Percentiles rank a stretch among this genome's conserved stretches.
Conservation (phyloP, 768 basidiomycete species). For the Boletus sensibilis region DNA sequence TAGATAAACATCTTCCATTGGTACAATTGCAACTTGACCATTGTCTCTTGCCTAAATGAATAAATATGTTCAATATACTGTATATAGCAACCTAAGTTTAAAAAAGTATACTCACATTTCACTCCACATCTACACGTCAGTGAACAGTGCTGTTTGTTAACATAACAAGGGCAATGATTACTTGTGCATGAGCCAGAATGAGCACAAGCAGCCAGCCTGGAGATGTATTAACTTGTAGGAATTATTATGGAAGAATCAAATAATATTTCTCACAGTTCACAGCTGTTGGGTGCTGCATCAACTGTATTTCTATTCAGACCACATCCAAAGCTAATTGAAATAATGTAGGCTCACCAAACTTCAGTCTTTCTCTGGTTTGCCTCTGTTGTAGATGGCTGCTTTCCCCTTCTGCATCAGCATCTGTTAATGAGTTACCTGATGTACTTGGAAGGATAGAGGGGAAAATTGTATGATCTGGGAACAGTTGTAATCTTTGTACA, state of each 20-base stretch:
- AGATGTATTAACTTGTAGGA: neutral
- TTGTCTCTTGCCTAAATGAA: slow-evolving; percentile 14
- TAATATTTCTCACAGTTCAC: slow-evolving; percentile 15
- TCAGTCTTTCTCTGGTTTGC: neutral
- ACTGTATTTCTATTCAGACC: slow-evolving; percentile 9
- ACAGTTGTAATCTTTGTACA: slow-evolving; percentile 20
- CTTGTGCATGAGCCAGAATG: slow-evolving; percentile 49
- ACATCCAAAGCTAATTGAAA: neutral
- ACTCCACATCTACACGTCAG: slow-evolving; percentile 47
- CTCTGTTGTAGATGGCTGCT: neutral
- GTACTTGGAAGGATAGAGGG: slow-evolving; percentile 3
- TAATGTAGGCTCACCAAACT: slow-evolving; percentile 17
- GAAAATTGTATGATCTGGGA: slow-evolving; percentile 19
- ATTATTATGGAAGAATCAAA: neutral
- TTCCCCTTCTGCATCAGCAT: neutral
- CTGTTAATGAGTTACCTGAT: neutral
- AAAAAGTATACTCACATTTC: slow-evolving; percentile 34
- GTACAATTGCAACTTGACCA: slow-evolving; percentile 13
- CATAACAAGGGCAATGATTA: slow-evolving; percentile 41
- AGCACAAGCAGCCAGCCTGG: slow-evolving; percentile 40
- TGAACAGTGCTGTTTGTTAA: slow-evolving; percentile 41
- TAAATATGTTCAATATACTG: neutral
- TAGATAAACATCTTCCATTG: slow-evolving; percentile 30
- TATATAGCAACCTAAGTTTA: neutral
- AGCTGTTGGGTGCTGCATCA: neutral